These are phyloP conservation scores for Cicer judaicum DNA, from an alignment of 306 rosid species.

Conservation along the genomic window DNA sequence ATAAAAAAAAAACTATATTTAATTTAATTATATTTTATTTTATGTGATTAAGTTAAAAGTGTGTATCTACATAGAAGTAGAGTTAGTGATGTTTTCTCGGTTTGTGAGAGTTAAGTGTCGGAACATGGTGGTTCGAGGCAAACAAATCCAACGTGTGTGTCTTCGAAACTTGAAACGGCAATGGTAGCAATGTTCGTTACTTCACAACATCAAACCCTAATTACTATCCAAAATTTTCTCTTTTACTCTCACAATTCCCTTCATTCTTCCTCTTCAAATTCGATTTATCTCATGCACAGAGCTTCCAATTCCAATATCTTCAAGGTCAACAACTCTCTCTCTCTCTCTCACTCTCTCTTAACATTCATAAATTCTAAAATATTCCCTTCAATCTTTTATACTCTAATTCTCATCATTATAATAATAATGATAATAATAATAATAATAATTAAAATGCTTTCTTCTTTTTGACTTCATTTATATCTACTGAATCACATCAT, in stretches of 20 bases:
- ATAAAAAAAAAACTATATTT: no score
- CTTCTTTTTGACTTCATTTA: not conserved
- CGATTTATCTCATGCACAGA: not conserved
- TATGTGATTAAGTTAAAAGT: no score
- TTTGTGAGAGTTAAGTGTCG: no score
- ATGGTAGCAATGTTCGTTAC: no score
- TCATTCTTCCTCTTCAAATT: constrained; percentile 1
- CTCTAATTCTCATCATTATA: not conserved
- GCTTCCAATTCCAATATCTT: not conserved
- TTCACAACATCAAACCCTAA: no score
- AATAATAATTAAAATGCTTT: not conserved
- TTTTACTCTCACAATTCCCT: not conserved
- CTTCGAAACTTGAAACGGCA: no score
- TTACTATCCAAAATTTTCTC: not conserved
- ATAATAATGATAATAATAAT: not conserved
- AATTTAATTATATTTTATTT: no score
- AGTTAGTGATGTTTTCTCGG: no score
- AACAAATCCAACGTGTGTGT: no score
- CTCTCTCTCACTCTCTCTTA: not conserved
- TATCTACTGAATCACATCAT: not conserved
- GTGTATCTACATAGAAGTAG: no score
- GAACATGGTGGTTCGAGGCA: no score
- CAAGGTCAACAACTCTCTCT: not conserved
- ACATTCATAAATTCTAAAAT: not conserved
- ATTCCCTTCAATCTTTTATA: not conserved